Evolutionary conservation across 352 stramenopile genomes (phyloP).

Genomic region (Phytopythium delawarense): DNA sequence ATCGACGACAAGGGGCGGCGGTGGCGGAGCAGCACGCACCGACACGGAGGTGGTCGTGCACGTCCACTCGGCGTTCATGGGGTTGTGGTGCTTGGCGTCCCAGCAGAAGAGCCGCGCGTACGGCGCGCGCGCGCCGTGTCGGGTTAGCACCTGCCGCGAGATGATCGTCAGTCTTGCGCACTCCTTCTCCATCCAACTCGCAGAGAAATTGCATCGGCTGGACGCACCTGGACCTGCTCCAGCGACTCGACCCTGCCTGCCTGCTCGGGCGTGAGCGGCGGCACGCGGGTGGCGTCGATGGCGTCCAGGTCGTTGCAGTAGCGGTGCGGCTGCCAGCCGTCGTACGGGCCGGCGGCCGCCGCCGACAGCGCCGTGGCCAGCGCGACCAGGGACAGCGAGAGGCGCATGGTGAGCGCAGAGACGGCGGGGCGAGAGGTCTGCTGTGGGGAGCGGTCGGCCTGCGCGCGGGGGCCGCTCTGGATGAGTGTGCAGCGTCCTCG

Average conservation of each 20-base stretch:
- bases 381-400: constrained; percentile 18
- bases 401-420: constrained; percentile 16
- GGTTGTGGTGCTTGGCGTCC: constrained; percentile 60
- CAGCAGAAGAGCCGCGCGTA: constrained; percentile 79
- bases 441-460: not conserved
- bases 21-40: constrained; percentile 24
- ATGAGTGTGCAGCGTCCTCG: not conserved
- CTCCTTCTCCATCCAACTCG: no score
- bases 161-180: no score
- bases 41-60: constrained; percentile 71
- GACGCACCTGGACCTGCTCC: constrained; percentile 66
- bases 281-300: constrained; percentile 58
- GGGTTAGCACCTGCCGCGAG: constrained; percentile 46
- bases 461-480: not conserved
- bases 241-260: constrained; percentile 58
- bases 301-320: constrained; percentile 75
- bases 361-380: constrained; percentile 8
- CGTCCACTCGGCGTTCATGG: constrained; percentile 70
- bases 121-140: constrained; percentile 68
- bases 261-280: constrained; percentile 54
- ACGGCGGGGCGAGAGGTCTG: not conserved
- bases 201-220: not conserved
- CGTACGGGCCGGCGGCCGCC: constrained; percentile 39
- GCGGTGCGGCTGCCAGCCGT: constrained; percentile 72
- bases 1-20: not conserved